Percentiles rank a stretch among this genome's conserved stretches.
Conservation (phyloP, 1,284 basidiomycete species). For the Tilletia walkeri region DNA sequence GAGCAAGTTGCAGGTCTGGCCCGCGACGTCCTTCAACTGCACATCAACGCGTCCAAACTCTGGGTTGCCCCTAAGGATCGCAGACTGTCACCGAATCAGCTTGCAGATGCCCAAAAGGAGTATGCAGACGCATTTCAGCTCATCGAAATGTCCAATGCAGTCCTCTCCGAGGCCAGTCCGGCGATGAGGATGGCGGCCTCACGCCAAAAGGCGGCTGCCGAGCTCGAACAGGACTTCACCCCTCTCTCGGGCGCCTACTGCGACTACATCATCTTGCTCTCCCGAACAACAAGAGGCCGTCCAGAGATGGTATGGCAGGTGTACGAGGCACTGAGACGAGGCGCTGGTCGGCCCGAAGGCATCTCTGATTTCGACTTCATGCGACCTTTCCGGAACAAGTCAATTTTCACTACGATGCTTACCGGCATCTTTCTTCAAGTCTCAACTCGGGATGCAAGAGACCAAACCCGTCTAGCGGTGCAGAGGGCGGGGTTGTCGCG, state of each 20-base stretch:
- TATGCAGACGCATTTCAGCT: neutral
- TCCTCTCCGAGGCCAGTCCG: neutral
- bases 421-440: neutral
- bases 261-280: neutral
- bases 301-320: neutral
- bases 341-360: neutral
- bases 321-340: neutral
- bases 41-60: neutral
- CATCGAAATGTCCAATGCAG: neutral
- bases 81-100: neutral
- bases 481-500: neutral
- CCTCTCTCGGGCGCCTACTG: neutral
- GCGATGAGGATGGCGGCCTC: neutral
- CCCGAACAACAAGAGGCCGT: neutral
- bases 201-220: neutral
- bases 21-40: neutral
- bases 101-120: neutral
- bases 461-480: neutral
- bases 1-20: neutral
- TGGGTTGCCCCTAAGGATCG: neutral
- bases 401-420: conserved; percentile 13
- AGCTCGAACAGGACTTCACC: neutral
- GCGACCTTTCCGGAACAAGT: conserved; percentile 5
- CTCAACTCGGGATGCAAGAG: neutral
- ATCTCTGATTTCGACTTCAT: neutral